Percentiles rank a stretch among this genome's conserved stretches.
phyloP scores from a whole-genome alignment of 2,329 filamentous ascomycete species.

The Fusarium graminum region DNA sequence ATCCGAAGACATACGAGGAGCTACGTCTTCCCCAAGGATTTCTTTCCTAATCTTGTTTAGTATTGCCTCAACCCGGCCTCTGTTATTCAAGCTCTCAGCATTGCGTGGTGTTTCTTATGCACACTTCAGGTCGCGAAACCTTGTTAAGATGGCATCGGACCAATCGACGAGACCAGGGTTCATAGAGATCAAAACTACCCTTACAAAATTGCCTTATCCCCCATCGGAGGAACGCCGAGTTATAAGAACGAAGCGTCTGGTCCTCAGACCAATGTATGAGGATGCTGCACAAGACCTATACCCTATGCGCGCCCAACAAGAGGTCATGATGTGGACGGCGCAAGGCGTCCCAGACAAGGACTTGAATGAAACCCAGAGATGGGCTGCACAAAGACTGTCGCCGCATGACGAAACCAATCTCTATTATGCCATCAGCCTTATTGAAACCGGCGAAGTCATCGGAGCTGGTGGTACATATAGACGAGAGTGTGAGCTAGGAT shows the following conservation, averaged over 20 bases:
- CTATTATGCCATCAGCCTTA: slow-evolving; percentile 8
- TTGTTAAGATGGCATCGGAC: neutral
- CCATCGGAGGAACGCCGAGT: neutral
- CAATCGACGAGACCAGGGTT: neutral
- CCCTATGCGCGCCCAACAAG: slow-evolving; percentile 14
- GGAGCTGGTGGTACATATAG: slow-evolving; percentile 7
- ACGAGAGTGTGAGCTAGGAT: slow-evolving; percentile 17
- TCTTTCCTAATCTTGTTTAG: rapidly evolving
- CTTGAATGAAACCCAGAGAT: neutral
- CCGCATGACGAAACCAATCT: slow-evolving; percentile 1
- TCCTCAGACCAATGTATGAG: slow-evolving; percentile 16
- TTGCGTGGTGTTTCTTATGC: rapidly evolving
- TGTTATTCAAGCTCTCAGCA: rapidly evolving
- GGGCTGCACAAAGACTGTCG: slow-evolving; percentile 3
- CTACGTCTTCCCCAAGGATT: rapidly evolving
- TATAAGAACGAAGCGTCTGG: neutral
- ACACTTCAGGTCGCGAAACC: rapidly evolving
- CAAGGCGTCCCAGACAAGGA: slow-evolving; percentile 13
- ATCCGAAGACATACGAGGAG: rapidly evolving
- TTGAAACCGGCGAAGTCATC: slow-evolving; percentile 15
- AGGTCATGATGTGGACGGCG: slow-evolving; percentile 24
- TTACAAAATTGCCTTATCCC: slow-evolving; percentile 7
- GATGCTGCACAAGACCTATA: slow-evolving; percentile 7
- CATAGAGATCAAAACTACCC: slow-evolving; percentile 10
- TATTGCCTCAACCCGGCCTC: rapidly evolving